phyloP scores from a whole-genome alignment of 768 basidiomycete species.

The Symmetrospora coprosmae region DNA sequence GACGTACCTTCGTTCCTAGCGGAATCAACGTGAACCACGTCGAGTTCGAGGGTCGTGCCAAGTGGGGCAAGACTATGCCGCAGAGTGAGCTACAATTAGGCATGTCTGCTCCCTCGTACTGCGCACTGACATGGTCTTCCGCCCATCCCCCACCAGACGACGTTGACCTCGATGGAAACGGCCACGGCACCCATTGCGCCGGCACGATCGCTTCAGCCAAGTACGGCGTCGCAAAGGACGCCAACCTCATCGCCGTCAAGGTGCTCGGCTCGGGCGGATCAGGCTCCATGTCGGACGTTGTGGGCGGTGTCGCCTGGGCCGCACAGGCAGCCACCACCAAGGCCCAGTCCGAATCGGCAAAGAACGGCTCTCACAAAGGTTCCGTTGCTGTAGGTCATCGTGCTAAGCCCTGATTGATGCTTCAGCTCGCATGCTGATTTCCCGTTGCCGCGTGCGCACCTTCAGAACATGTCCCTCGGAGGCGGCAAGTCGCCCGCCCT shows the following conservation, averaged over 20 bases:
- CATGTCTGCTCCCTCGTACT: no score
- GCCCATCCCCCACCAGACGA: slow-evolving; percentile 41
- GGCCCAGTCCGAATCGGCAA: slow-evolving; percentile 44
- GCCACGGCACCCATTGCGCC: slow-evolving; percentile 53
- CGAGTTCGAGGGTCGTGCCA: slow-evolving; percentile 77
- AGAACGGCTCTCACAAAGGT: slow-evolving; percentile 80
- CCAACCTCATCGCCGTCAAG: slow-evolving; percentile 78
- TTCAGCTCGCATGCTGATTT: neutral
- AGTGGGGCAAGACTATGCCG: slow-evolving; percentile 88
- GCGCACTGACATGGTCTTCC: no score
- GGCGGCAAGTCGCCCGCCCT: slow-evolving; percentile 79
- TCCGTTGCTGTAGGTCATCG: slow-evolving; percentile 38
- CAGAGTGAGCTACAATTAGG: slow-evolving; percentile 22
- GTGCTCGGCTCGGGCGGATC: slow-evolving; percentile 79
- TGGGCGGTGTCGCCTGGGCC: slow-evolving; percentile 75
- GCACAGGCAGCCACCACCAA: slow-evolving; percentile 46
- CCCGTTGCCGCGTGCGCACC: neutral
- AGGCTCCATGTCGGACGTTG: slow-evolving; percentile 86
- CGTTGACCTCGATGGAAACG: slow-evolving; percentile 78
- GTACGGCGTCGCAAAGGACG: slow-evolving; percentile 92
- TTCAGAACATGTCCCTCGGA: slow-evolving; percentile 94
- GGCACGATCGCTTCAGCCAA: slow-evolving; percentile 74
- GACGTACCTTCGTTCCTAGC: slow-evolving; percentile 38
- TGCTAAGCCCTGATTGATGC: neutral
- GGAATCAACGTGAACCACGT: slow-evolving; percentile 74